Evolutionary conservation across 2,329 filamentous ascomycete genomes (phyloP).

Genomic region (Myrmaecium sp.): DNA sequence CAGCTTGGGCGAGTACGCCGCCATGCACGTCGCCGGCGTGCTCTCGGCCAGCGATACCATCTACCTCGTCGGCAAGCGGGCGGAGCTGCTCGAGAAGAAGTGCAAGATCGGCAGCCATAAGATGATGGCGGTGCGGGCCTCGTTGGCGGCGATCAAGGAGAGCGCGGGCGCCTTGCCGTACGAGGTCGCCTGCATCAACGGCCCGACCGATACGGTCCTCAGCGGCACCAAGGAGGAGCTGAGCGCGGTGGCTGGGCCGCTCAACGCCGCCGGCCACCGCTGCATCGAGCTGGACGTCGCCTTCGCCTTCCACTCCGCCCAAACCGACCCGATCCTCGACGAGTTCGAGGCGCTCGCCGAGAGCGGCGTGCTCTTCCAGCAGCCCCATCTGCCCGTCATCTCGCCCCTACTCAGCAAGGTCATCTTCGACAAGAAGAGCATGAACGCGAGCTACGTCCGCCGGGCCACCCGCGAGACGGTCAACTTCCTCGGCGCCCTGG

Average conservation of each 20-base stretch:
- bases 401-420: conserved; percentile 28
- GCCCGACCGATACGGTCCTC: conserved; percentile 14
- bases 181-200: conserved; percentile 17
- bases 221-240: conserved; percentile 10
- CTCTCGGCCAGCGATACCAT: conserved; percentile 17
- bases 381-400: conserved; percentile 20
- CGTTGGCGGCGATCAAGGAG: conserved; percentile 3
- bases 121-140: conserved; percentile 9
- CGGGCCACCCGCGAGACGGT: conserved; percentile 17
- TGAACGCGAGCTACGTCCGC: conserved; percentile 24
- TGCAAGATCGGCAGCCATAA: conserved; percentile 10
- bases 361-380: conserved; percentile 10
- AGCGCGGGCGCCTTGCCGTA: conserved; percentile 1
- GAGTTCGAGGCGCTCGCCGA: conserved; percentile 20
- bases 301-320: conserved; percentile 11
- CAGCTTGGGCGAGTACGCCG: conserved; percentile 24
- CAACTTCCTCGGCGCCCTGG: conserved; percentile 24
- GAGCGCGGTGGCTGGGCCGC: conserved; percentile 2
- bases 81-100: conserved; percentile 12
- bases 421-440: conserved; percentile 18
- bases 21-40: conserved; percentile 19
- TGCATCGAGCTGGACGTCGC: conserved; percentile 8
- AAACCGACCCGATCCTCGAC: conserved; percentile 26
- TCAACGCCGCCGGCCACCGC: conserved; percentile 4
- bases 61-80: conserved; percentile 18